A percentile compares a stretch with the other conserved stretches of the same genome.
These are phyloP conservation scores for Colletotrichum phormii DNA, from an alignment of 2,329 filamentous ascomycete genomes.

Conservation along the genomic window DNA sequence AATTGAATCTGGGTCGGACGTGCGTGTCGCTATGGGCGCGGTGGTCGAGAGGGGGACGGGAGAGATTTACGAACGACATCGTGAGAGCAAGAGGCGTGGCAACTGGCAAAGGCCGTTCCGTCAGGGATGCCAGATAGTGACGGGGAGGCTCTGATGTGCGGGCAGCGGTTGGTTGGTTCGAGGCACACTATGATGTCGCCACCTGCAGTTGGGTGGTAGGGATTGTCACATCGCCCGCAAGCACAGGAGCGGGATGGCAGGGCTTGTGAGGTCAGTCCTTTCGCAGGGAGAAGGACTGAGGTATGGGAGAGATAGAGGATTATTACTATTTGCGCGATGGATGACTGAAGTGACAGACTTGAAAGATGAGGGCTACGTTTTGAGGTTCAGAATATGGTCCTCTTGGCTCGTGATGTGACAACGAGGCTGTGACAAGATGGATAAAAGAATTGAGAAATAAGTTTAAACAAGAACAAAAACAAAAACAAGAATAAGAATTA, in stretches of 20 bases:
- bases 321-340: neutral
- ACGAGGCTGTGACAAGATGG: neutral
- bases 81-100: slow-evolving; percentile 14
- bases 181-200: slow-evolving; percentile 36
- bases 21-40: slow-evolving; percentile 36
- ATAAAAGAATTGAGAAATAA: neutral
- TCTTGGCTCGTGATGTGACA: neutral
- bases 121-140: slow-evolving; percentile 15
- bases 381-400: neutral
- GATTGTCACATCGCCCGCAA: slow-evolving; percentile 30
- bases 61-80: slow-evolving; percentile 35
- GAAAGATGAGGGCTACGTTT: neutral
- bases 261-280: slow-evolving; percentile 23
- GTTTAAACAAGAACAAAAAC: neutral
- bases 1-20: slow-evolving; percentile 62
- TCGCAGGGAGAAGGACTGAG: neutral
- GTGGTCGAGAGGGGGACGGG: slow-evolving; percentile 30
- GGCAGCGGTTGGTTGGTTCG: slow-evolving; percentile 9
- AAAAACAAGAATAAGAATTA: neutral
- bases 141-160: slow-evolving; percentile 20
- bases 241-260: slow-evolving; percentile 17
- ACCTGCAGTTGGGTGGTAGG: slow-evolving; percentile 32
- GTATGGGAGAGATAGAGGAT: neutral
- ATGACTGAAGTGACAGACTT: slow-evolving; percentile 2
- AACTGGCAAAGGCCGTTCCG: neutral